Percentiles rank a stretch among this genome's conserved stretches.
Evolutionary conservation across 176 grass and related monocot species (phyloP).

Genomic region (Oryza meyeriana): DNA sequence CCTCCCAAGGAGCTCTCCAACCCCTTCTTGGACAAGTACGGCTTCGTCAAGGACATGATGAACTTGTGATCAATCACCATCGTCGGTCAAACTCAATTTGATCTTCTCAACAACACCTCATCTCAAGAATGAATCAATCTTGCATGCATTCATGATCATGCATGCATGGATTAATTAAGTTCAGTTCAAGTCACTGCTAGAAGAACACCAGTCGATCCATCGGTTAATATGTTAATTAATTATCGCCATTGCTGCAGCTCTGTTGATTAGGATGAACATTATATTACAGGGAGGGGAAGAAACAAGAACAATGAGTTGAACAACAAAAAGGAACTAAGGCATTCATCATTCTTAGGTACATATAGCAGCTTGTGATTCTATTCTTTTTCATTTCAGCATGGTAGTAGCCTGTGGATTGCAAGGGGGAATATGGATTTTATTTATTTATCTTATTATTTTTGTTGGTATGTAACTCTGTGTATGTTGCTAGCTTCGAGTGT

Average conservation of each 20-base stretch:
- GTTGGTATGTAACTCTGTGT: background rate
- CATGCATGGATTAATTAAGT: background rate
- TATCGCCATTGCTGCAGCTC: background rate
- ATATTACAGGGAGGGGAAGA: background rate
- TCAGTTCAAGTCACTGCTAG: too few relatives aligned
- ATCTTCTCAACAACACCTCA: background rate
- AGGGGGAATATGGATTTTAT: background rate
- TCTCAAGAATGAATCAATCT: background rate
- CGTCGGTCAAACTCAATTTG: too few relatives aligned
- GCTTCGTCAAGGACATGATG: slow-evolving; percentile 69
- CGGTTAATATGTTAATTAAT: background rate
- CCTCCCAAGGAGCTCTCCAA: slow-evolving; percentile 65
- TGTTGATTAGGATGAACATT: background rate
- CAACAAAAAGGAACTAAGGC: background rate
- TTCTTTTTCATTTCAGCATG: background rate
- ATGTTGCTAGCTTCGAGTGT: background rate
- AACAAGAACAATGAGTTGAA: background rate
- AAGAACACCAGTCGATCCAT: background rate
- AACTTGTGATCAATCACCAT: slow-evolving; percentile 18
- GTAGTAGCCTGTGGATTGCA: background rate
- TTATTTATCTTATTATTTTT: background rate
- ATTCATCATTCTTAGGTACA: background rate
- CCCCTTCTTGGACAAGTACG: slow-evolving; percentile 79
- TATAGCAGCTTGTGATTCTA: background rate
- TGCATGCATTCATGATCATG: background rate